phyloP scores from a whole-genome alignment of 305 asterid species.

The Solanum chacoense region DNA sequence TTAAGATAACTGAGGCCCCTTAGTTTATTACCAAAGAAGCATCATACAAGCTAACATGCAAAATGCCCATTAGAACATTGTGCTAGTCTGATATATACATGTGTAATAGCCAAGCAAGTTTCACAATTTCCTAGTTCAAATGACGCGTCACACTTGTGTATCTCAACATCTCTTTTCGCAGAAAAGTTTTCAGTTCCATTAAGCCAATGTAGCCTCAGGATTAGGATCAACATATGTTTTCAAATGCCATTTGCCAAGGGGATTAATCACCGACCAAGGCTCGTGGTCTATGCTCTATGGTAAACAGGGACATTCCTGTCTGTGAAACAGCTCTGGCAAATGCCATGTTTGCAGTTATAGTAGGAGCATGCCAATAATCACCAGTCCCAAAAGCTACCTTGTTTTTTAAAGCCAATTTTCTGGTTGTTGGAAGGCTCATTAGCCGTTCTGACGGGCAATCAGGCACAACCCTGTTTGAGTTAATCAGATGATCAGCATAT shows the following conservation, averaged over 20 bases:
- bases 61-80: background rate
- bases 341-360: conserved; percentile 85
- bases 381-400: conserved; percentile 92
- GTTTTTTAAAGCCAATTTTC: conserved; percentile 78
- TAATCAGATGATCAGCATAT: conserved; percentile 1
- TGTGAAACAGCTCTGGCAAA: conserved; percentile 84
- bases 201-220: background rate
- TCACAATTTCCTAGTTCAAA: background rate
- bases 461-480: conserved; percentile 62
- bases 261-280: conserved; percentile 70
- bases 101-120: background rate
- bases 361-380: conserved; percentile 71
- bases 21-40: background rate
- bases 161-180: background rate
- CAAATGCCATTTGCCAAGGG: background rate
- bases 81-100: background rate
- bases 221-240: background rate
- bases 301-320: conserved; percentile 77
- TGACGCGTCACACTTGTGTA: too few relatives aligned
- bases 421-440: conserved; percentile 65
- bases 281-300: conserved; percentile 71
- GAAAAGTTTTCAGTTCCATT: background rate
- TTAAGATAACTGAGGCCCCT: background rate
- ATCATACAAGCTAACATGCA: background rate
- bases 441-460: conserved; percentile 71